Conservation (phyloP, 768 basidiomycete species). For the Vishniacozyma victoriae region DNA sequence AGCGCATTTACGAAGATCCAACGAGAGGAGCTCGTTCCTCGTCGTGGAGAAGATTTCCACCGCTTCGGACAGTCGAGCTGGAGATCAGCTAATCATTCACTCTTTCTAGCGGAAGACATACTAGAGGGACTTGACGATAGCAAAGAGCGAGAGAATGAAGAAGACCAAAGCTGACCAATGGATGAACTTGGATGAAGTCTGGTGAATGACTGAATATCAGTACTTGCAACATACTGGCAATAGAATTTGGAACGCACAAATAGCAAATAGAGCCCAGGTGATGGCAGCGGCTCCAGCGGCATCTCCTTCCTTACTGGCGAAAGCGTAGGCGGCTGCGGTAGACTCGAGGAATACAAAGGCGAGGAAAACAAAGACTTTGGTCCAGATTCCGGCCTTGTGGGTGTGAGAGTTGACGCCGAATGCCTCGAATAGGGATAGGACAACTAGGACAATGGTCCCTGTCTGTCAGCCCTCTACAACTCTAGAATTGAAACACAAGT, state of each 20-base stretch:
- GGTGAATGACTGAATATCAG: conserved; percentile 31
- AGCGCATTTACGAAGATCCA: conserved; percentile 25
- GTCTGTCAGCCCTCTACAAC: conserved; percentile 2
- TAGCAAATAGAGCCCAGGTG: conserved; percentile 87
- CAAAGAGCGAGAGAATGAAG: conserved; percentile 74
- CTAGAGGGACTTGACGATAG: conserved; percentile 70
- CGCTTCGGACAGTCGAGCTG: conserved; percentile 46
- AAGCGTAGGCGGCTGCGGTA: conserved; percentile 89
- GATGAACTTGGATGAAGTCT: conserved; percentile 66
- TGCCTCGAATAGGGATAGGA: conserved; percentile 46
- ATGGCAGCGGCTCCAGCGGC: conserved; percentile 87
- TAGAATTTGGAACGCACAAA: conserved; percentile 57
- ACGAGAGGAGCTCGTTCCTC: conserved; percentile 85
- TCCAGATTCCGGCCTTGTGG: conserved; percentile 73
- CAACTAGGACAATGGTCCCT: conserved; percentile 48
- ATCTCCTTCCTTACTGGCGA: conserved; percentile 83
- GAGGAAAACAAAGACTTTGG: conserved; percentile 92
- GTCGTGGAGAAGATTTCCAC: conserved; percentile 64
- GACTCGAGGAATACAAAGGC: conserved; percentile 90
- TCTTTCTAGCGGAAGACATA: conserved; percentile 7
- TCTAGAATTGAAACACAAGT: conserved; percentile 51
- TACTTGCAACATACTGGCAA: background rate
- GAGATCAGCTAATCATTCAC: background rate
- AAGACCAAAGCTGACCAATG: conserved; percentile 86
- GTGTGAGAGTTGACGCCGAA: conserved; percentile 63